Evolutionary conservation across 148 eudicot species (phyloP).

Genomic region (Suaeda aralocaspica): DNA sequence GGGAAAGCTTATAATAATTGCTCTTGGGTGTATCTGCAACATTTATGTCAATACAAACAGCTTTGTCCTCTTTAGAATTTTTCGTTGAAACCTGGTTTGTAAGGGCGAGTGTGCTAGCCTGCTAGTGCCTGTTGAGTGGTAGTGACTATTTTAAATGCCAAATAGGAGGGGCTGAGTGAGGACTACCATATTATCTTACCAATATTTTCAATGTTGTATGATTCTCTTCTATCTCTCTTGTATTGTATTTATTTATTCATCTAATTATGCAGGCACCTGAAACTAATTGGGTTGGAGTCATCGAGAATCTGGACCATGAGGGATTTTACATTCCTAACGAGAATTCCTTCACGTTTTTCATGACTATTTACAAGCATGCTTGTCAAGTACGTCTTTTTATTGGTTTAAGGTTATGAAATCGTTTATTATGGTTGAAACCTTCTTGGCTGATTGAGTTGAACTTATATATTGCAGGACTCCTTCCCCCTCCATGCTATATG

Average conservation of each 20-base stretch:
- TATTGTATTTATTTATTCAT: conserved; percentile 15
- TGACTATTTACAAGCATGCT: conserved; percentile 68
- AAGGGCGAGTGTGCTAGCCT: no score
- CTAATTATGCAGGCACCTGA: conserved; percentile 63
- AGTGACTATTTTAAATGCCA: no score
- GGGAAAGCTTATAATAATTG: no score
- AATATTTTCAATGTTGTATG: background rate
- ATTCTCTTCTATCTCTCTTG: background rate
- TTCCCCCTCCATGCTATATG: conserved; percentile 81
- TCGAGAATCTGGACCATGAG: conserved; percentile 85
- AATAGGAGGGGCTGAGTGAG: background rate
- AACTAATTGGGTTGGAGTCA: conserved; percentile 69
- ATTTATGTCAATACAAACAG: no score
- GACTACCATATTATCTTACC: background rate
- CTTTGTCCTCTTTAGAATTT: no score
- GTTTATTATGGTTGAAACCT: background rate
- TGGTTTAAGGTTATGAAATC: background rate
- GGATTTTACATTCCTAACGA: conserved; percentile 78
- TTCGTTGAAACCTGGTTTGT: no score
- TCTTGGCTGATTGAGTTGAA: background rate
- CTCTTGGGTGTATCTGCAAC: no score
- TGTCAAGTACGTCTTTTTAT: conserved; percentile 45
- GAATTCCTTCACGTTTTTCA: conserved; percentile 67
- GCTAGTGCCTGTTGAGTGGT: no score
- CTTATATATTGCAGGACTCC: conserved; percentile 55